Percentiles rank a stretch among this genome's conserved stretches.
phyloP scores from a whole-genome alignment of 2,329 filamentous ascomycete species.

The Botrytis galanthina region DNA sequence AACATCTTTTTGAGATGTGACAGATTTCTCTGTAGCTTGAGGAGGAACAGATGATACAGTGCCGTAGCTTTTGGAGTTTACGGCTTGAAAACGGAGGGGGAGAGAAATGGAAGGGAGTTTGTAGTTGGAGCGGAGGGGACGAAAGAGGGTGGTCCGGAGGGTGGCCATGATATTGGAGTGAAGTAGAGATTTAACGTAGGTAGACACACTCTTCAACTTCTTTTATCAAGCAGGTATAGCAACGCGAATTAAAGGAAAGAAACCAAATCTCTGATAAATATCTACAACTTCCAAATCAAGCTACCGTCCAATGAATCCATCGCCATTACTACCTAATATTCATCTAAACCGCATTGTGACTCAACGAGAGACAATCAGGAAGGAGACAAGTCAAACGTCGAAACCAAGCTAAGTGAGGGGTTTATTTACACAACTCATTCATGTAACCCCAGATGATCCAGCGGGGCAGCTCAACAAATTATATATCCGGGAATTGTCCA shows the following conservation, averaged over 20 bases:
- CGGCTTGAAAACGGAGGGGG: neutral
- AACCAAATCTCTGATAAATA: neutral
- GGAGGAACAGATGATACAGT: conserved; percentile 16
- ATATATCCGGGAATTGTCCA: neutral
- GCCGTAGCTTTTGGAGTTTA: neutral
- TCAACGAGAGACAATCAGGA: conserved; percentile 5
- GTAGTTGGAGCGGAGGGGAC: neutral
- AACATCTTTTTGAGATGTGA: neutral
- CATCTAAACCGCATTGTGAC: neutral
- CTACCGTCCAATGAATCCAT: neutral
- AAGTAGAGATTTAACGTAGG: neutral
- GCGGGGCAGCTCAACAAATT: conserved; percentile 11
- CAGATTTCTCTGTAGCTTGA: neutral
- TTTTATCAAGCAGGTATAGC: neutral
- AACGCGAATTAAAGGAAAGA: neutral
- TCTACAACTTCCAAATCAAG: neutral
- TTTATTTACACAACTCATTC: neutral
- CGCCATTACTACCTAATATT: neutral
- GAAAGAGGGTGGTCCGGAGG: neutral
- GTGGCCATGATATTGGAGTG: neutral
- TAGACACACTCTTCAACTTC: neutral
- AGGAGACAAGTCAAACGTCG: neutral
- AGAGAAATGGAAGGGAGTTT: neutral
- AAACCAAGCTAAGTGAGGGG: neutral
- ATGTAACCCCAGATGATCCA: neutral